Base-by-base conservation (phyloP, 2,329 filamentous ascomycete genomes). In the Trichoderma koningiopsis region DNA sequence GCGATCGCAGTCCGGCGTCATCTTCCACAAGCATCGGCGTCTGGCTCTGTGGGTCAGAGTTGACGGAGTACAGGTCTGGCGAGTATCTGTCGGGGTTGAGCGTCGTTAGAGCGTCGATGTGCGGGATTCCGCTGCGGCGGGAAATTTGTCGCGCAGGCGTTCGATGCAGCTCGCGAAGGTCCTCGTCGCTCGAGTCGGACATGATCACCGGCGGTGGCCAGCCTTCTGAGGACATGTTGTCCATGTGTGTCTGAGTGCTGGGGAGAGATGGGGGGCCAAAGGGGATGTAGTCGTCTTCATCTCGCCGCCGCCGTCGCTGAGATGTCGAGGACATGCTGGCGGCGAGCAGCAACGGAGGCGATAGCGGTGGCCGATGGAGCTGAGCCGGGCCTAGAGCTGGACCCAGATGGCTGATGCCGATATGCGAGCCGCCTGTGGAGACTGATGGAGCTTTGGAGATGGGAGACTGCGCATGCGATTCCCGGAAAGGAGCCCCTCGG, bases 231-330 rank as follows among this genome's bases (percentile, higher is more conserved):
- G 64, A 35, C 64, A 67, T 67, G 40, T 22, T 67, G 53, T 67
- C 64, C n/a, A 67, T 31, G 22, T 67, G 53, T 6, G 64, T 52
- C n/a, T 67, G 64, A 4, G 53, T 52, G 40, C 37, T 67, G 55
- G 64, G 64, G 29, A 67, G 64, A 37, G 64, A 67, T 10, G 64
- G 64, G 27, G 64, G 64, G 52, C 64, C 64, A 58, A 67, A 67
- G 22, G 64, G 64, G n/a, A 67, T 67, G 5, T 67, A 67, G 37
- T 67, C 64, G 53, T 67, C 64, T 59, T 67, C 64, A 52, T 67
- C 64, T 59, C 64, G 64, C 47, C 64, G 64, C 31, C 64, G 64
- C 29, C 64, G 64, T 29, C 40, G 64, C 35, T 67, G 64, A 2
- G 64, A 67, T 29, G 55, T 40, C 43, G 64, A 67, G 40, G 64